A percentile compares a stretch with the other conserved stretches of the same genome.
Conservation (phyloP, 1,284 basidiomycete species). For the Trametes polyzona region DNA sequence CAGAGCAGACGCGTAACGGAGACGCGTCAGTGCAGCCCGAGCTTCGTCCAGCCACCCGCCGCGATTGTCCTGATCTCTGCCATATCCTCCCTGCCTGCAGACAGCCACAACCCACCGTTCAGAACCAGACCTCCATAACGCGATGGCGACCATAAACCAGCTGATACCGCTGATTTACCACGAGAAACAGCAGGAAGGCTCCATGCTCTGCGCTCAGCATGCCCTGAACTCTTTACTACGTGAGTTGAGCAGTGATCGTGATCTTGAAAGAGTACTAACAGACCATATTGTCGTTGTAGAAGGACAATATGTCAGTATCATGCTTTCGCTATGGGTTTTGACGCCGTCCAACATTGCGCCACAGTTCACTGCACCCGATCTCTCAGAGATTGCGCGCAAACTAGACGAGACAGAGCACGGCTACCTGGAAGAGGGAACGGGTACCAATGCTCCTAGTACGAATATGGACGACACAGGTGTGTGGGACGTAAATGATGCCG, state of each 20-base stretch:
- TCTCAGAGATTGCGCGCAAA: constrained; percentile 78
- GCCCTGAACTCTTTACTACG: constrained; percentile 81
- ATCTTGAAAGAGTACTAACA: background rate
- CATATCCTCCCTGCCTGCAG: background rate
- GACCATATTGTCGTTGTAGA: constrained; percentile 44
- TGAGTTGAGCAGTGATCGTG: constrained; percentile 46
- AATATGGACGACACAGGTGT: constrained; percentile 92
- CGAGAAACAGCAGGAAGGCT: constrained; percentile 74
- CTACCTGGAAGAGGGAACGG: constrained; percentile 47
- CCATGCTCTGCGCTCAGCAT: constrained; percentile 87
- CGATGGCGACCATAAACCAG: constrained; percentile 61
- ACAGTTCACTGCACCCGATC: constrained; percentile 85
- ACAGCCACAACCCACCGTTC: background rate
- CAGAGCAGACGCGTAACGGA: constrained; percentile 28
- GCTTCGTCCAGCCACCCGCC: constrained; percentile 8
- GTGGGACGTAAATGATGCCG: constrained; percentile 6
- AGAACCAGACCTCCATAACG: background rate
- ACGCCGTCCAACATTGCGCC: constrained; percentile 13
- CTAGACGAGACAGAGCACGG: constrained; percentile 54
- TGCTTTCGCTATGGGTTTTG: constrained; percentile 5
- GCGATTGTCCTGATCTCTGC: constrained; percentile 15
- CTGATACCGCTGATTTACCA: constrained; percentile 71
- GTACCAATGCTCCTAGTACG: constrained; percentile 47
- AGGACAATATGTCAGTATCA: constrained; percentile 64
- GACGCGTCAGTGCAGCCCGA: constrained; percentile 29